Percentiles rank a stretch among this genome's conserved stretches.
Evolutionary conservation across 805 yeast species (phyloP).

Genomic region (Myxozyma monticola): DNA sequence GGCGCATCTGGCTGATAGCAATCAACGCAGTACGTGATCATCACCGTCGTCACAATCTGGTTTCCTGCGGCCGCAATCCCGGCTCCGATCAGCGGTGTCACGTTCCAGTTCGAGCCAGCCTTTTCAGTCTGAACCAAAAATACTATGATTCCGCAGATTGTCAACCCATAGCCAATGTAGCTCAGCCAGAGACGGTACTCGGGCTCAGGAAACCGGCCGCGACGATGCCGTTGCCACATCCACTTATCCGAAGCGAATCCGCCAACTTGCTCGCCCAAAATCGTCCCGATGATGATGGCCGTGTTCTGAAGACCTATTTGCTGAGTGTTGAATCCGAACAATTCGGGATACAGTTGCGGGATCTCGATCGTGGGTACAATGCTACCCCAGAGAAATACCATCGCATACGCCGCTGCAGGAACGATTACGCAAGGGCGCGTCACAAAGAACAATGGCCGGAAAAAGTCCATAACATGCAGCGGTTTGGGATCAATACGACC

Average conservation of each 20-base stretch:
- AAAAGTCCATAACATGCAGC: constrained; percentile 4
- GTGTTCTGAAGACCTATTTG: constrained; percentile 36
- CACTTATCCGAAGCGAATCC: constrained; percentile 37
- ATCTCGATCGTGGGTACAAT: constrained; percentile 36
- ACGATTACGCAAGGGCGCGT: constrained; percentile 17
- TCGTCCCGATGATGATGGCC: constrained; percentile 34
- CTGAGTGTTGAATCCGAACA: constrained; percentile 34
- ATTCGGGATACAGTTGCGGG: constrained; percentile 33
- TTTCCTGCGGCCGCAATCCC: constrained; percentile 35
- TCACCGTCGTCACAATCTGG: constrained; percentile 35
- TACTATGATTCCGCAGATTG: constrained; percentile 34
- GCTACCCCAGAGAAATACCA: constrained; percentile 35
- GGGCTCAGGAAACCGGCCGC: constrained; percentile 10
- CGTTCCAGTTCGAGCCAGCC: constrained; percentile 33
- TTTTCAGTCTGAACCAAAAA: constrained; percentile 33
- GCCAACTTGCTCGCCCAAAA: constrained; percentile 35
- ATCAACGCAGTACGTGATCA: constrained; percentile 36
- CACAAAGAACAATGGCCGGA: constrained; percentile 9
- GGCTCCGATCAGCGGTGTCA: constrained; percentile 36
- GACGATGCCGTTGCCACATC: constrained; percentile 28
- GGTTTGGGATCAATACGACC: constrained; percentile 7
- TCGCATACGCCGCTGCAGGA: constrained; percentile 32
- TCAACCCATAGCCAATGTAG: constrained; percentile 33
- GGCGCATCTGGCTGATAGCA: constrained; percentile 28
- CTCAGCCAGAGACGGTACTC: constrained; percentile 35